Evolutionary conservation across 176 grass and related monocot genomes (phyloP).

Genomic region (Secale cereale): DNA sequence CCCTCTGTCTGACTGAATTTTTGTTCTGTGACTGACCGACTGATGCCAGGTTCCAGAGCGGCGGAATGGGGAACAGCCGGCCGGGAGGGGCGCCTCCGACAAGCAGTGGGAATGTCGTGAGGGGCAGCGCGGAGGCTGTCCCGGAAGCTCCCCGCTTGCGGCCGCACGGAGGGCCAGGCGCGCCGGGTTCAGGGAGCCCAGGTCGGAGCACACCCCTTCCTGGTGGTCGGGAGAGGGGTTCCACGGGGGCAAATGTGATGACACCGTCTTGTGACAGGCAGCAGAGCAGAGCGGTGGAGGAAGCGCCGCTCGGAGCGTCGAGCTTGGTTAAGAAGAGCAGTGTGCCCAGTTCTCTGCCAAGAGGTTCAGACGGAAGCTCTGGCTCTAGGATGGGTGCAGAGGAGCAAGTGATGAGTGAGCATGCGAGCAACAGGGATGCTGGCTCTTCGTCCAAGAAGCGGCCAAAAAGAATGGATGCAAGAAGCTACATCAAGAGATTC

Average conservation of each 20-base stretch:
- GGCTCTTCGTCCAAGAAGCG: constrained; percentile 7
- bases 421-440: background rate
- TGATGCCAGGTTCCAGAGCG: background rate
- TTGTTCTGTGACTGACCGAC: too few species aligned
- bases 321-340: background rate
- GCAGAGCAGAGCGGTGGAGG: background rate
- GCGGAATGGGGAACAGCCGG: constrained; percentile 37
- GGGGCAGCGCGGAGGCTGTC: background rate
- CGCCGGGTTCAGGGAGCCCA: constrained; percentile 20
- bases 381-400: background rate
- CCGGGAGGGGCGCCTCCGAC: background rate
- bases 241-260: background rate
- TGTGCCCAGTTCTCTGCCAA: background rate
- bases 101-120: background rate
- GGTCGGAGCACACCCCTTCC: background rate
- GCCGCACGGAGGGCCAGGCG: background rate
- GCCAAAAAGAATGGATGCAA: background rate
- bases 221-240: background rate
- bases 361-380: background rate
- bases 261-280: background rate
- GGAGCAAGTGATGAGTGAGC: background rate
- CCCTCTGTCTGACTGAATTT: too few species aligned
- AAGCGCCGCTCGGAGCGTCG: background rate
- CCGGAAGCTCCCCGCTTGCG: background rate
- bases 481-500: constrained; percentile 13